Evolutionary conservation across 176 grass and related monocot genomes (phyloP).

Genomic region (Tillandsia fasciculata): DNA sequence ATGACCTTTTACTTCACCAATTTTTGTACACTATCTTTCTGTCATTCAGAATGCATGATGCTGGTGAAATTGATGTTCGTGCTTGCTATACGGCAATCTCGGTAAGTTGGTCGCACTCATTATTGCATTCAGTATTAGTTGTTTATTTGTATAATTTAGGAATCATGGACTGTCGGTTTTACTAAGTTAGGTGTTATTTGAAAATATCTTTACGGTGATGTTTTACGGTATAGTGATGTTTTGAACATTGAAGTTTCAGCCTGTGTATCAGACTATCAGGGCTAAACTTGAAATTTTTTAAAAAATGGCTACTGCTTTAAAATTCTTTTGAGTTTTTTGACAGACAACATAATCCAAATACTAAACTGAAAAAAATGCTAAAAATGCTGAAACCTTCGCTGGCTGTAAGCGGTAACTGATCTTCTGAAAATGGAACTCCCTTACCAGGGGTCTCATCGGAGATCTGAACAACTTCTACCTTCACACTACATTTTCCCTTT

Average conservation of each 20-base stretch:
- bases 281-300: no score
- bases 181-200: background rate
- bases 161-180: background rate
- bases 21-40: conserved; percentile 1
- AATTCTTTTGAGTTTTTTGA: no score
- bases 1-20: background rate
- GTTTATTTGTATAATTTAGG: background rate
- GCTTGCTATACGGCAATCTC: conserved; percentile 86
- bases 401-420: no score
- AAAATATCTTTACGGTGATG: background rate
- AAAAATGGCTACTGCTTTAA: no score
- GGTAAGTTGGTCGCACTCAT: conserved; percentile 28
- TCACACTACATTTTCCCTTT: no score
- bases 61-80: conserved; percentile 88
- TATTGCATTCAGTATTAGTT: conserved; percentile 5
- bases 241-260: background rate
- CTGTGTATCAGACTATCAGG: no score
- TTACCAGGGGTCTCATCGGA: no score
- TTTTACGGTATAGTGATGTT: background rate
- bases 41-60: conserved; percentile 69
- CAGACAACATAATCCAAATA: no score
- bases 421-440: no score
- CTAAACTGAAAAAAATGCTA: no score
- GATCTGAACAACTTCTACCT: no score
- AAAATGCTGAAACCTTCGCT: no score